These are phyloP conservation scores for Calonectria ilicicola DNA, from an alignment of 2,329 filamentous ascomycete species.

Conservation along the genomic window DNA sequence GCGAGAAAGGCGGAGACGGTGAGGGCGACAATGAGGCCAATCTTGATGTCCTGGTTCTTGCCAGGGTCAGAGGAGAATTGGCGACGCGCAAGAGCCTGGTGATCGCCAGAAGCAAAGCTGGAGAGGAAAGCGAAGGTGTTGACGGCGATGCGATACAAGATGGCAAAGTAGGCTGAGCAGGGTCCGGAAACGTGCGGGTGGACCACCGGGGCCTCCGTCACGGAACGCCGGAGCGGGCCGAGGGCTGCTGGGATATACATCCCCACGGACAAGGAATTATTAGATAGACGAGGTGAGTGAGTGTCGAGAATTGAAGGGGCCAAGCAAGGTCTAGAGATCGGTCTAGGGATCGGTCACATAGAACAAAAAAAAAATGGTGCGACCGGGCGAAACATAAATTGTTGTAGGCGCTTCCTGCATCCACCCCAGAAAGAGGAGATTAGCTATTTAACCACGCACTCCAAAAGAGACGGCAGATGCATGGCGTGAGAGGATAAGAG, in stretches of 20 bases:
- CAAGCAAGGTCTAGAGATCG: neutral
- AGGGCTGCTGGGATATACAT: slow-evolving; percentile 48
- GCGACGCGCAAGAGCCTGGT: slow-evolving; percentile 24
- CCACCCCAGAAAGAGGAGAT: slow-evolving; percentile 26
- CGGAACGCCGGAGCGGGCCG: slow-evolving; percentile 26
- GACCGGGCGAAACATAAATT: slow-evolving; percentile 16
- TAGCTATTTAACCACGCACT: slow-evolving; percentile 36
- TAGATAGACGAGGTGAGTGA: neutral
- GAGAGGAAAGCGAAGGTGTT: slow-evolving; percentile 10
- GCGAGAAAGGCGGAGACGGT: slow-evolving; percentile 54
- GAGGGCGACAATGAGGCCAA: slow-evolving; percentile 57
- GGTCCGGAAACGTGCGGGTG: slow-evolving; percentile 27
- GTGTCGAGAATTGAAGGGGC: neutral
- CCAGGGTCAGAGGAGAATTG: slow-evolving; percentile 43
- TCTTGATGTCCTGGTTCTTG: slow-evolving; percentile 54
- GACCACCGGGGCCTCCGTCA: slow-evolving; percentile 14
- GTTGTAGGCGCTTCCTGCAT: slow-evolving; percentile 2
- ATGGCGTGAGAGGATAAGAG: slow-evolving; percentile 32
- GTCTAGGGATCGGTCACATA: slow-evolving; percentile 22
- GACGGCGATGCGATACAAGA: slow-evolving; percentile 17
- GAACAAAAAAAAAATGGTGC: slow-evolving; percentile 3
- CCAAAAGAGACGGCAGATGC: neutral
- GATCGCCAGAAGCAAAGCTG: neutral
- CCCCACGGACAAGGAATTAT: slow-evolving; percentile 18
- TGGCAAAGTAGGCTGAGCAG: neutral